Evolutionary conservation across 2,329 filamentous ascomycete genomes (phyloP).

Genomic region (Sporothrix variecibatus): DNA sequence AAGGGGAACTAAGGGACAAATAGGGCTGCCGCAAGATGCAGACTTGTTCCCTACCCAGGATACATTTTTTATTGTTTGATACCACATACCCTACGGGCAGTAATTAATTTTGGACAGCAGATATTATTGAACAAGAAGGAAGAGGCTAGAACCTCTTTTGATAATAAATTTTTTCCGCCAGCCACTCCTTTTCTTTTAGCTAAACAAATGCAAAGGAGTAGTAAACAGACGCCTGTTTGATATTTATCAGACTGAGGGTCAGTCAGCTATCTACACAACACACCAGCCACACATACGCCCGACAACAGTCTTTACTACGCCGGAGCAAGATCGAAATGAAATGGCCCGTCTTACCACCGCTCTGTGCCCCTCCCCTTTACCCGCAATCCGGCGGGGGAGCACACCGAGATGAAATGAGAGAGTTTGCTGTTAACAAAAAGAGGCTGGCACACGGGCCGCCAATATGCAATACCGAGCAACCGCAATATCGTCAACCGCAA

Average conservation of each 20-base stretch:
- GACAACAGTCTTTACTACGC: background rate
- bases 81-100: background rate
- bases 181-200: background rate
- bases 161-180: too few relatives aligned
- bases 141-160: too few relatives aligned
- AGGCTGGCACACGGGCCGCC: background rate
- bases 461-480: constrained; percentile 5
- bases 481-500: background rate
- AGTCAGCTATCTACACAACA: background rate
- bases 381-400: background rate
- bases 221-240: background rate
- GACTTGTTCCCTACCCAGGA: background rate
- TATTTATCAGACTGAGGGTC: too few relatives aligned
- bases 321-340: background rate
- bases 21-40: background rate
- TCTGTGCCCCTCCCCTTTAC: background rate
- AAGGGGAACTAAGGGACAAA: background rate
- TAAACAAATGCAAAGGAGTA: background rate
- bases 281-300: background rate
- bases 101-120: background rate
- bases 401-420: background rate
- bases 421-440: background rate
- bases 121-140: too few relatives aligned
- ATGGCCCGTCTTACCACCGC: background rate
- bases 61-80: background rate